Conservation (phyloP, 2,329 filamentous ascomycete species). For the Cryphonectria naterciae region DNA sequence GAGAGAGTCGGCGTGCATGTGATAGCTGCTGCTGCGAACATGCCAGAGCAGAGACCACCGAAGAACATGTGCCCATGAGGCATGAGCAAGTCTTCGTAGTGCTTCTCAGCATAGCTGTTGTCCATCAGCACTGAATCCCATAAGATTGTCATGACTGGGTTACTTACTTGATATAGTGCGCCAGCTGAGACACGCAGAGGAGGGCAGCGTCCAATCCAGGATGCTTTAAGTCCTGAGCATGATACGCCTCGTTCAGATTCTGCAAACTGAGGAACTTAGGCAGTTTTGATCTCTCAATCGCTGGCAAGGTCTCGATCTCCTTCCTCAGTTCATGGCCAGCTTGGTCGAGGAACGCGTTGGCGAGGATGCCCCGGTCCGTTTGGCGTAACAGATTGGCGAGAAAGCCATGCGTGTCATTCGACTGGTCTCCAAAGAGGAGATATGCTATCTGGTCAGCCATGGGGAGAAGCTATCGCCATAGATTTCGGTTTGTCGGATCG, state of each 20-base stretch:
- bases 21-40: conserved; percentile 71
- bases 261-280: conserved; percentile 66
- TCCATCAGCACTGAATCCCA: background rate
- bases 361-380: conserved; percentile 53
- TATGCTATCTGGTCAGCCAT: conserved; percentile 56
- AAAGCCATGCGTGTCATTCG: conserved; percentile 67
- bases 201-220: conserved; percentile 68
- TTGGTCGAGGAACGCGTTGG: conserved; percentile 65
- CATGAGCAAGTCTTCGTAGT: conserved; percentile 56
- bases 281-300: conserved; percentile 59
- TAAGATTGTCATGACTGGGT: background rate
- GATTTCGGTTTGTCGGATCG: conserved; percentile 22
- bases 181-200: conserved; percentile 66
- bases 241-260: conserved; percentile 69
- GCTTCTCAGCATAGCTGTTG: conserved; percentile 54
- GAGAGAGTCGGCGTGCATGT: conserved; percentile 65
- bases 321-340: conserved; percentile 60
- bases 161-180: conserved; percentile 70
- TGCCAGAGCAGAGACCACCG: conserved; percentile 70
- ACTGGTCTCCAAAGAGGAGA: conserved; percentile 74
- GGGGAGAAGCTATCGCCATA: conserved; percentile 37
- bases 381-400: conserved; percentile 58
- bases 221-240: conserved; percentile 59
- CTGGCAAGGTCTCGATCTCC: conserved; percentile 62
- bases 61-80: conserved; percentile 54